A percentile compares a stretch with the other conserved stretches of the same genome.
Evolutionary conservation across 2,329 filamentous ascomycete genomes (phyloP).

Genomic region (Calonectria pseudoturangicola): DNA sequence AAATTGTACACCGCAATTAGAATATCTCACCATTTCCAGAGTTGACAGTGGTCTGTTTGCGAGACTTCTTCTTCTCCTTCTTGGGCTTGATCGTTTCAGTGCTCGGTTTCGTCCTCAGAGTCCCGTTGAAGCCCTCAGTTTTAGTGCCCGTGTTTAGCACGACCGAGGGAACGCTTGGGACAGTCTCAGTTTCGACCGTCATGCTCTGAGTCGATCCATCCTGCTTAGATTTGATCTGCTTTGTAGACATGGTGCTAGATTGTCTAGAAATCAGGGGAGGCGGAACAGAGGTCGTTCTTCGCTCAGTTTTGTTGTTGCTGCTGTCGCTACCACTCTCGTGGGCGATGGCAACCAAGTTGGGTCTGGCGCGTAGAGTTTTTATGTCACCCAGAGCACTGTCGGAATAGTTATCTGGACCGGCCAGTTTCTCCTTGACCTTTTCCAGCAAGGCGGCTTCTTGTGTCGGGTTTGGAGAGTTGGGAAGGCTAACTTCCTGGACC

Average conservation of each 20-base stretch:
- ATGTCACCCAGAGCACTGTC: conserved; percentile 63
- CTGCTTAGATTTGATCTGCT: conserved; percentile 81
- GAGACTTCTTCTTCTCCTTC: conserved; percentile 88
- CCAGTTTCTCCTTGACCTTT: conserved; percentile 70
- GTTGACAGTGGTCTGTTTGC: conserved; percentile 84
- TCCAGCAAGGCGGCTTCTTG: conserved; percentile 68
- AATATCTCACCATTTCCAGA: conserved; percentile 78
- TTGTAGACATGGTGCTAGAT: conserved; percentile 78
- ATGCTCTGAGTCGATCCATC: conserved; percentile 91
- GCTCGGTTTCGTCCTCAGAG: conserved; percentile 89
- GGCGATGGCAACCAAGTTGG: conserved; percentile 65
- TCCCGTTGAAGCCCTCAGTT: conserved; percentile 79
- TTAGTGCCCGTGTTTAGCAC: conserved; percentile 81
- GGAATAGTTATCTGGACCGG: conserved; percentile 63
- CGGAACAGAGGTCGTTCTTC: conserved; percentile 68
- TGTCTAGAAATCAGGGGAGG: conserved; percentile 77
- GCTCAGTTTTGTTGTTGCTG: conserved; percentile 69
- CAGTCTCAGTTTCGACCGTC: conserved; percentile 98
- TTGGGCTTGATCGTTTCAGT: conserved; percentile 96
- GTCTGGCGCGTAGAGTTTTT: conserved; percentile 67
- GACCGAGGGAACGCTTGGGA: conserved; percentile 91
- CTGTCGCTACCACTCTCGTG: conserved; percentile 81
- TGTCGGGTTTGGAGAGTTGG: conserved; percentile 77
- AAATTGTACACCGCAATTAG: background rate
- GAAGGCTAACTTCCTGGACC: conserved; percentile 91